Evolutionary conservation across 192 early-diverging fungal species (phyloP), one percentile per base, ranked within the genome.

Genomic region (Irineochytrium annulatum): DNA sequence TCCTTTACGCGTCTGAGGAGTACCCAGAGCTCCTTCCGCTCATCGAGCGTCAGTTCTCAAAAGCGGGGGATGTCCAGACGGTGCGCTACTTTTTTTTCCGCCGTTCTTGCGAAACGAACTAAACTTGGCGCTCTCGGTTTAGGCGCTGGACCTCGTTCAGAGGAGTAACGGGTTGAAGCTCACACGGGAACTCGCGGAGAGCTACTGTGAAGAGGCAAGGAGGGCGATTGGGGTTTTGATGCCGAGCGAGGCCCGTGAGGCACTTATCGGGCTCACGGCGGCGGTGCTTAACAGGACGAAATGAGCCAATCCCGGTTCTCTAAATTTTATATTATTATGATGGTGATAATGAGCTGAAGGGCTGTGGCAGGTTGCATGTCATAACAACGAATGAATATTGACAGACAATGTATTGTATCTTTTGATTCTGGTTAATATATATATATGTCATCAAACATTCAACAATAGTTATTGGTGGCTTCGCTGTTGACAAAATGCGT

Each of bases 1-100:
- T 98, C 0, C 72, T 98, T 33, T 98, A 86, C 71, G 93, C 95
- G 3, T 91, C 89, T 74, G 87, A 94, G 45, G 83, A 91, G 72
- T 91, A 75, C 61, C 86, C 92, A 2, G 87, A 92, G 64, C 75
- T 98, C 34, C 83, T 87, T 2, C 84, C 83, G 19, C 68, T 95
- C 35, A 91, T 96, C 27, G 86, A 91, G 43, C 90, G 95, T 41
- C 87, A 92, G 52, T 98, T 98, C 68, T 69, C 71, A 14, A 28
- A 82, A 5, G 59, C 76, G 11, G 91, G 90, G 8, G 95, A 98
- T 69, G 87, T 85, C 13, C 79, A 87, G 26, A 78, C 52, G 71
- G 90, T 89, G 63, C 34, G 20, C 26, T n/a, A 8, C 19, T 60
- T 58, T 51, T 41, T 17, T 39, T 11, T 56, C n/a, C n/a, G n/a